Base-by-base conservation (phyloP, 495 filamentous ascomycete genomes). In the Oidiodendron maius region DNA sequence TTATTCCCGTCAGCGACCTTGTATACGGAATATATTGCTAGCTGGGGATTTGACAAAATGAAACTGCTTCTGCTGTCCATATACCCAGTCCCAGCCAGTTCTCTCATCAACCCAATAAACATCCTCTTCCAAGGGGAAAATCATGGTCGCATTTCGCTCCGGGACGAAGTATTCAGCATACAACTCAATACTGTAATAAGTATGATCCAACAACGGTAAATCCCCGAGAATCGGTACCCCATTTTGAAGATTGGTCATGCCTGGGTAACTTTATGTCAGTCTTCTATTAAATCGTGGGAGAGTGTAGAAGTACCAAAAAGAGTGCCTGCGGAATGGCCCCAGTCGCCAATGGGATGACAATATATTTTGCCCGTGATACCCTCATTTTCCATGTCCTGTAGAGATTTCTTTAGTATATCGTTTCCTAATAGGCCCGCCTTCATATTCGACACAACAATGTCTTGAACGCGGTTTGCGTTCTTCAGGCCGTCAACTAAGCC, bases 341-440 rank as follows among this genome's bases (percentile, higher is more conserved):
- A 72, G 60, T 75, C 71, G 1, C 71, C 71, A 25, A 70, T 70
- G n/a, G 71, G 65, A 43, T 75, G 70, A 25, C 55, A 66, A 32
- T 75, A 75, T 1, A 75, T 61, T 55, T 59, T 69, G 1, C 67
- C 71, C 34, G 67, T 60, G 20, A 74, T 68, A 5, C 64, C 66
- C 49, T 71, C 71, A 13, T 35, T 53, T 3, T 44, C 41, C 64
- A 72, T 70, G 49, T 72, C 61, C 28, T 54, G 39, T 15, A 62
- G 51, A 0, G 55, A 45, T 0, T 52, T 56, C 36, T 63, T 62
- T 24, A 74, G 50, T 24, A 72, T 71, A 28, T 63, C 60, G 26
- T 72, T 72, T 6, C 70, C 67, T 10, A 59, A 65, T 44, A 46
- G 43, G 1, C 71, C 68, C 16, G 66, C 48, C 38, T 65, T 61